These are phyloP conservation scores for Strobilomyces echinocephalus DNA, from an alignment of 768 basidiomycete genomes.

Conservation along the genomic window DNA sequence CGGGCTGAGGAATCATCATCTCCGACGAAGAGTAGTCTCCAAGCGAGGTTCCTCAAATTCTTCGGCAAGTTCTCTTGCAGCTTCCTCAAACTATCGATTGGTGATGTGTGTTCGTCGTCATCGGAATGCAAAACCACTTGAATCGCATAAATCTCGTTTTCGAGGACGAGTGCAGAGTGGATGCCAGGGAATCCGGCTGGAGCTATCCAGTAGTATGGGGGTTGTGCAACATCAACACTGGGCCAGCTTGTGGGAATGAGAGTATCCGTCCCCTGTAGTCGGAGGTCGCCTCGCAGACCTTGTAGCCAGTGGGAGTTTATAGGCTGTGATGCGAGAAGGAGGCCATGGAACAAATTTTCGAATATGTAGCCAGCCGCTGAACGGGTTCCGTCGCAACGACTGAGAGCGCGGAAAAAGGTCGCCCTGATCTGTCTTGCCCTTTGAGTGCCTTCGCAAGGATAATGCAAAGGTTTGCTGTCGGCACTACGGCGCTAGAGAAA, in stretches of 20 bases:
- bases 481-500: too few species aligned
- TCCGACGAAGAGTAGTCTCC: neutral
- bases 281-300: neutral
- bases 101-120: too few species aligned
- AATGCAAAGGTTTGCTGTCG: neutral
- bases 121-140: too few species aligned
- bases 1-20: too few species aligned
- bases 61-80: neutral
- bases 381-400: neutral
- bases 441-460: neutral
- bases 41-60: neutral
- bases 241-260: neutral
- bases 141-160: neutral
- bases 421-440: neutral
- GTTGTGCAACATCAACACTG: neutral
- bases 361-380: neutral
- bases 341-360: too few species aligned
- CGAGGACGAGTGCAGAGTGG: too few species aligned
- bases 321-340: too few species aligned
- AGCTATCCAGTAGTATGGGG: neutral
- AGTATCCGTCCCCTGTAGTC: neutral
- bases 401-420: neutral
- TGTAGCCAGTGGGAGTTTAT: neutral
- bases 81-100: neutral
- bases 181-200: neutral